Conservation (phyloP, 2,329 filamentous ascomycete genomes). For the Fusarium neocosmosporiellum region DNA sequence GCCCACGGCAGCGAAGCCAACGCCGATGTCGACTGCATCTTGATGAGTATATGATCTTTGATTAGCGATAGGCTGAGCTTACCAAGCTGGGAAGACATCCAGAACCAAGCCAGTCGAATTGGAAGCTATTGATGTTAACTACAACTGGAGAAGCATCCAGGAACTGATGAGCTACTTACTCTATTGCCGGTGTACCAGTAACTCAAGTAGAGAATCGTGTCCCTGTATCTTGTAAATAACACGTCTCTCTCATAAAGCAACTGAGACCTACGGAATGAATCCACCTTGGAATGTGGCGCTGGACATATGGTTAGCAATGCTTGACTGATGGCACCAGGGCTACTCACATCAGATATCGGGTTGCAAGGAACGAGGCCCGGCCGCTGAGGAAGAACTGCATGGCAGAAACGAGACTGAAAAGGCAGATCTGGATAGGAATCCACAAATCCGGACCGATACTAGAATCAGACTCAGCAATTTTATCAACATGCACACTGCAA, state of each 20-base stretch:
- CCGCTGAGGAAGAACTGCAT: conserved; percentile 49
- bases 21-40: conserved; percentile 5
- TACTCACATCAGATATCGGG: conserved; percentile 43
- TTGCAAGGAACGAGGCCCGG: conserved; percentile 47
- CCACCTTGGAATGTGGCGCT: conserved; percentile 56
- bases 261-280: conserved; percentile 62
- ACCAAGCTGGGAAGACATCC: conserved; percentile 53
- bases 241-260: neutral
- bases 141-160: neutral
- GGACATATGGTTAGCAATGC: neutral
- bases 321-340: too few relatives aligned
- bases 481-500: neutral
- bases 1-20: conserved; percentile 51
- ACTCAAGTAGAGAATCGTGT: conserved; percentile 52
- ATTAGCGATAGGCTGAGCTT: neutral
- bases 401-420: conserved; percentile 48
- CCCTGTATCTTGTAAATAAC: neutral
- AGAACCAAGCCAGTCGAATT: conserved; percentile 73
- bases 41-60: neutral
- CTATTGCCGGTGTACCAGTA: conserved; percentile 75
- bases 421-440: conserved; percentile 60
- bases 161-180: conserved; percentile 41
- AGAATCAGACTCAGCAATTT: neutral
- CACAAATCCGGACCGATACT: conserved; percentile 59
- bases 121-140: conserved; percentile 61